Conservation (phyloP, 192 early-diverging fungal genomes). For the Umbelopsis sp. region DNA sequence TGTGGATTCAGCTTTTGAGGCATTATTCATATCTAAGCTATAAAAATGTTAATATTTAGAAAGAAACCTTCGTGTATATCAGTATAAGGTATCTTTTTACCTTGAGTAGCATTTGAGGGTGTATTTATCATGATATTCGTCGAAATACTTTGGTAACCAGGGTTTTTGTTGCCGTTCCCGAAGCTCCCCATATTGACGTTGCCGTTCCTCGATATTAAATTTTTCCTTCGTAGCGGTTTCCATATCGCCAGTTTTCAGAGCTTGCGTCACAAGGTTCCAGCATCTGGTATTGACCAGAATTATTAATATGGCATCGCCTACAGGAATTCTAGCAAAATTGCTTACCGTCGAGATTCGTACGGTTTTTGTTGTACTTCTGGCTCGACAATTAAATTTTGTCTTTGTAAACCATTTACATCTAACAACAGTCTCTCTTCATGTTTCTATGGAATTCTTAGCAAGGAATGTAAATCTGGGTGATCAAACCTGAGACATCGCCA, state of each 20-base stretch:
- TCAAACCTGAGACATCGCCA: neutral
- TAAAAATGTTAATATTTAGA: neutral
- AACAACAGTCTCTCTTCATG: slow-evolving; percentile 61
- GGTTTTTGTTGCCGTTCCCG: slow-evolving; percentile 54
- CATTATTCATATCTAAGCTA: slow-evolving; percentile 10
- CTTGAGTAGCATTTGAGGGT: slow-evolving; percentile 40
- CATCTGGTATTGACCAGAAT: slow-evolving; percentile 35
- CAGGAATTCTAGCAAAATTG: neutral
- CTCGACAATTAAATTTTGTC: slow-evolving; percentile 68
- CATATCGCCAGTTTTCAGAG: slow-evolving; percentile 63
- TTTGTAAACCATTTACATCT: slow-evolving; percentile 59
- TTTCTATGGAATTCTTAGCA: slow-evolving; percentile 9
- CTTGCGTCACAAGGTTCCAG: slow-evolving; percentile 77
- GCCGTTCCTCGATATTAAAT: slow-evolving; percentile 68
- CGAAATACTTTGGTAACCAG: slow-evolving; percentile 72
- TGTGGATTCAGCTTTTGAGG: neutral
- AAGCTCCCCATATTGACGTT: slow-evolving; percentile 58
- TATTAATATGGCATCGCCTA: slow-evolving; percentile 5
- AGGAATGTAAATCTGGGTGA: neutral
- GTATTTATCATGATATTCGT: slow-evolving; percentile 34
- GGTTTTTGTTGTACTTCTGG: slow-evolving; percentile 71
- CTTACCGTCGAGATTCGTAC: slow-evolving; percentile 80
- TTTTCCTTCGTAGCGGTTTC: slow-evolving; percentile 73
- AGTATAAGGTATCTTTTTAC: neutral
- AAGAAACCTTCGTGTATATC: neutral